phyloP scores from a whole-genome alignment of 1,284 basidiomycete species.

The Ustilago bromivora region DNA sequence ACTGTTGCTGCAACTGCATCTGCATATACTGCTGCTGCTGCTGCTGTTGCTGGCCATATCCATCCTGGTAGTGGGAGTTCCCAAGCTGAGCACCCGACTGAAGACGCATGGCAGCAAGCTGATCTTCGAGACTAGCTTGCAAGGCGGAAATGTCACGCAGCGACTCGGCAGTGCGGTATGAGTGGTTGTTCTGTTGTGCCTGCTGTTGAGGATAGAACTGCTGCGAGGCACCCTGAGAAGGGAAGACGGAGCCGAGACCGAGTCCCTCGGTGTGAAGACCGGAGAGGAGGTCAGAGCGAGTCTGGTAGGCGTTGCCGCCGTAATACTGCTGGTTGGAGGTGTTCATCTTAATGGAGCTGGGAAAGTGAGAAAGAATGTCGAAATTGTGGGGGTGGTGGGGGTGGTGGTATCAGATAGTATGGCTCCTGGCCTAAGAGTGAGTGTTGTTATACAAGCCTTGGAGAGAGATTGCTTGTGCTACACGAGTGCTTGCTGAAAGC shows the following conservation, averaged over 20 bases:
- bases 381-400: not conserved
- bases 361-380: not conserved
- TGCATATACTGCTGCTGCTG: constrained; percentile 49
- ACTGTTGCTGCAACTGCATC: constrained; percentile 54
- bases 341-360: constrained; percentile 26
- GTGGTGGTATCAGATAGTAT: not conserved
- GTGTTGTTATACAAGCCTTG: constrained; percentile 24
- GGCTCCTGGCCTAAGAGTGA: constrained; percentile 22
- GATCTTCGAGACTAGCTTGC: constrained; percentile 54
- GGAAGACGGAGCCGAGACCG: constrained; percentile 43
- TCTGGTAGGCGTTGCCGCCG: constrained; percentile 33
- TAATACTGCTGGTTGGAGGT: constrained; percentile 35
- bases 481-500: not conserved
- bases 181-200: constrained; percentile 15
- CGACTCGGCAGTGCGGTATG: constrained; percentile 24
- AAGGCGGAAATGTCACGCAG: constrained; percentile 30
- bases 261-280: constrained; percentile 59
- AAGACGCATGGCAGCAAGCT: constrained; percentile 57
- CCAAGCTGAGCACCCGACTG: constrained; percentile 37
- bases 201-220: constrained; percentile 22
- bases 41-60: constrained; percentile 45
- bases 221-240: constrained; percentile 17
- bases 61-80: constrained; percentile 17
- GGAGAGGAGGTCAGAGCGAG: constrained; percentile 53
- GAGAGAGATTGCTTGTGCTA: constrained; percentile 12